Percentiles rank a stretch among this genome's conserved stretches.
These are phyloP conservation scores for Batrachochytrium dendrobatidis DNA, from an alignment of 371 early-diverging fungal genomes.

Conservation along the genomic window DNA sequence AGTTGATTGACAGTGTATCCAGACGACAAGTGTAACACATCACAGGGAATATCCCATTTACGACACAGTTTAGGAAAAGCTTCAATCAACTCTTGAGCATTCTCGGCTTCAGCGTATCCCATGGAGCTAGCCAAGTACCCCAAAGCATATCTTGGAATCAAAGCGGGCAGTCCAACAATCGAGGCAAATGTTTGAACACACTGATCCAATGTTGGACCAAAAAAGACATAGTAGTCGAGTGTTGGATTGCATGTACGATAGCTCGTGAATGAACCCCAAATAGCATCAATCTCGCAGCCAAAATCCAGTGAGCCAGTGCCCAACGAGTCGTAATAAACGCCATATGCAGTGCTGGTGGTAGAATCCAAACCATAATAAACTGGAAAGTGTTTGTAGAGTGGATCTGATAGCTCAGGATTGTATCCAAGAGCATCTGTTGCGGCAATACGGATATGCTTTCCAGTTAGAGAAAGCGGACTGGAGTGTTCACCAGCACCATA, in stretches of 20 bases:
- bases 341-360: conserved; percentile 35
- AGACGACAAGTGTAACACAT: conserved; percentile 53
- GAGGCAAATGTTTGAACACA: conserved; percentile 35
- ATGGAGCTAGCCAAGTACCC: conserved; percentile 58
- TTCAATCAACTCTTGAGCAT: conserved; percentile 47
- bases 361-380: conserved; percentile 41
- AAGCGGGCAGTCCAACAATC: conserved; percentile 40
- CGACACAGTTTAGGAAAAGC: conserved; percentile 34
- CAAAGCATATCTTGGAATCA: conserved; percentile 47
- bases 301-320: conserved; percentile 40
- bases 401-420: conserved; percentile 47
- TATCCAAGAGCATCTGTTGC: conserved; percentile 52
- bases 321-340: conserved; percentile 49
- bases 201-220: conserved; percentile 40
- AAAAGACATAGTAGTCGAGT: conserved; percentile 49
- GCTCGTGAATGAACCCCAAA: conserved; percentile 50
- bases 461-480: conserved; percentile 38
- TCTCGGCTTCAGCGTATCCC: conserved; percentile 53
- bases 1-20: conserved; percentile 47
- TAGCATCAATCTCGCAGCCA: conserved; percentile 35
- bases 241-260: conserved; percentile 25
- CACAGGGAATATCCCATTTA: conserved; percentile 49
- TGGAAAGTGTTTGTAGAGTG: conserved; percentile 54
- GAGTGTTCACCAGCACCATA: conserved; percentile 51
- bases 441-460: conserved; percentile 43